A percentile compares a stretch with the other conserved stretches of the same genome.
Conservation (phyloP, 345 rosid genomes). For the Pistacia integerrima region DNA sequence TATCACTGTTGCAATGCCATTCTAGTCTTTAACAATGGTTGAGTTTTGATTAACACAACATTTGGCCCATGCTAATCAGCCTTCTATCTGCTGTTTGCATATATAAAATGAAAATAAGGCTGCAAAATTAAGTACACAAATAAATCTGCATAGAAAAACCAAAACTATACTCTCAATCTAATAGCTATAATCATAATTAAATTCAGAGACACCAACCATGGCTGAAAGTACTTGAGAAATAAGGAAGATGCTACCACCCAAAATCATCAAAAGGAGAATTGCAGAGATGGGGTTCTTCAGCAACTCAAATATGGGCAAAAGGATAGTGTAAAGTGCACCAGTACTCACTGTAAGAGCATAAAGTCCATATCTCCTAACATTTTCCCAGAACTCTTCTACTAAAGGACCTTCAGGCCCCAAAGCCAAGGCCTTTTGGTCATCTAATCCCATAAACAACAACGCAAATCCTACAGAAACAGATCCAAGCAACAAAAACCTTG, state of each 20-base stretch:
- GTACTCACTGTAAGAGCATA: slow-evolving; percentile 94
- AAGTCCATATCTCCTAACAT: slow-evolving; percentile 89
- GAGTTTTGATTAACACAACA: no score
- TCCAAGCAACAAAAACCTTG: slow-evolving; percentile 50
- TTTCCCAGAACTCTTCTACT: slow-evolving; percentile 96
- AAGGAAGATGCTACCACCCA: slow-evolving; percentile 65
- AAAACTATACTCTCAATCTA: slow-evolving; percentile 14
- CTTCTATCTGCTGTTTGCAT: background rate
- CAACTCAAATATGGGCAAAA: slow-evolving; percentile 65
- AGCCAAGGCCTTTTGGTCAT: slow-evolving; percentile 68
- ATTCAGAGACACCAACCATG: slow-evolving; percentile 82
- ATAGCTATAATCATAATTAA: slow-evolving; percentile 65
- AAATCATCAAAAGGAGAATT: slow-evolving; percentile 55
- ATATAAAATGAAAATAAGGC: background rate
- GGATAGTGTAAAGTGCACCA: slow-evolving; percentile 74
- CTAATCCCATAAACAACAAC: slow-evolving; percentile 51
- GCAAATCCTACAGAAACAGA: slow-evolving; percentile 57
- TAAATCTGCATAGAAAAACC: background rate
- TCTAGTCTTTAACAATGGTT: no score
- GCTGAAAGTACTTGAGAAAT: slow-evolving; percentile 80
- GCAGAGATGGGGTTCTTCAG: slow-evolving; percentile 89
- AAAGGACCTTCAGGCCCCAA: slow-evolving; percentile 92
- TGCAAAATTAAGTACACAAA: background rate
- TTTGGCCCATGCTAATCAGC: background rate
- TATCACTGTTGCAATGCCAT: no score